Evolutionary conservation across 371 early-diverging fungal species (phyloP).

Genomic region (Zancudomyces culisetae): DNA sequence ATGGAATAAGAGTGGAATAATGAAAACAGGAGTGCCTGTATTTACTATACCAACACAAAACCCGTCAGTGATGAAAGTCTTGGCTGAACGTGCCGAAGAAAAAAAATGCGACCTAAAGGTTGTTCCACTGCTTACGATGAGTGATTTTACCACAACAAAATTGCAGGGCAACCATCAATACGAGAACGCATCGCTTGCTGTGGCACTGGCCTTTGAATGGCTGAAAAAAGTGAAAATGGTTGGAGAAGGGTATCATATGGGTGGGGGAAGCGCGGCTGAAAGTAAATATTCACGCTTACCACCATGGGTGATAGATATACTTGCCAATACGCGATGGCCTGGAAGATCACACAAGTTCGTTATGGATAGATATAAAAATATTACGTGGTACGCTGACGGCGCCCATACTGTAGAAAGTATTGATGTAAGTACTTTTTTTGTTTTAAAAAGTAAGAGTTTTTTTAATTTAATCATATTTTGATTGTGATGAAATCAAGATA

Average conservation of each 20-base stretch:
- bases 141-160: too few species aligned
- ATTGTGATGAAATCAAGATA: too few species aligned
- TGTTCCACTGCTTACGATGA: neutral
- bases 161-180: conserved; percentile 73
- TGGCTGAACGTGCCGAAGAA: conserved; percentile 47
- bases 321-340: conserved; percentile 57
- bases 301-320: conserved; percentile 22
- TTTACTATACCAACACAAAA: conserved; percentile 44
- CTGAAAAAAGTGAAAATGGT: conserved; percentile 5
- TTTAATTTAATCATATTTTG: too few species aligned
- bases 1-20: conserved; percentile 87
- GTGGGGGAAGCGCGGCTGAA: neutral
- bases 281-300: neutral
- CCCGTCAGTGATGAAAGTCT: conserved; percentile 42
- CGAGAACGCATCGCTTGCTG: conserved; percentile 64
- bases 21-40: conserved; percentile 51
- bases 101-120: conserved; percentile 23
- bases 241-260: neutral
- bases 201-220: conserved; percentile 44
- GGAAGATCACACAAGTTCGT: conserved; percentile 61
- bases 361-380: conserved; percentile 14
- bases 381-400: conserved; percentile 73
- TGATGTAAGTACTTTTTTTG: too few species aligned
- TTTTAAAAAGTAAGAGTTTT: too few species aligned
- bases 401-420: conserved; percentile 87